These are phyloP conservation scores for Kodamaea hsintzibuensis DNA, from an alignment of 805 yeast genomes.

Conservation along the genomic window DNA sequence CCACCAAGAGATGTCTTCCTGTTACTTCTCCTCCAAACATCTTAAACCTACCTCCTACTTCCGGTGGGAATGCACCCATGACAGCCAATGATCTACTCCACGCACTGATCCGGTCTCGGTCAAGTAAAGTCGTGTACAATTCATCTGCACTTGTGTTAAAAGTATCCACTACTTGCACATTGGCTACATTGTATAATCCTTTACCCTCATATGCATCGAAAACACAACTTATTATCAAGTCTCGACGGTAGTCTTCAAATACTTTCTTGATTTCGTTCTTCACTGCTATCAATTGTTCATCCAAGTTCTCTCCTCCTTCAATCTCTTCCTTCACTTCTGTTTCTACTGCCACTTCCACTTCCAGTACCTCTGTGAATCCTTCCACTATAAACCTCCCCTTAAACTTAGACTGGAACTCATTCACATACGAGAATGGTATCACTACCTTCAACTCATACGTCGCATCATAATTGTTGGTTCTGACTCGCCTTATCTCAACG, in stretches of 20 bases:
- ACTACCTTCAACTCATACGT: neutral
- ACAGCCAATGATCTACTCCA: constrained; percentile 1
- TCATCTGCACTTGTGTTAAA: neutral
- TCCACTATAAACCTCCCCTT: neutral
- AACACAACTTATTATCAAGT: neutral
- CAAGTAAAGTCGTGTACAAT: neutral
- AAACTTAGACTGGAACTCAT: neutral
- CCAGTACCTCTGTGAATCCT: neutral
- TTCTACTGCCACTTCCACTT: neutral
- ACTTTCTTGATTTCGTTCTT: neutral
- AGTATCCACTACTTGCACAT: neutral
- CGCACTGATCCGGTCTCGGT: neutral
- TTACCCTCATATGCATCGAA: neutral
- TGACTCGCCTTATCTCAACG: neutral
- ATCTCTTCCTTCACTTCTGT: neutral
- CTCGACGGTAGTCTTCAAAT: neutral
- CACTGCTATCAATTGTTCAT: neutral
- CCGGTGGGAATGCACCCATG: neutral
- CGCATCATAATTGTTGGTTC: neutral
- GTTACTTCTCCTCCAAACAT: neutral
- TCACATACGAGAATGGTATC: neutral
- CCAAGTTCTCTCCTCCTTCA: neutral
- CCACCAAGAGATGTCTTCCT: neutral
- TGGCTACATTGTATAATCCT: neutral
- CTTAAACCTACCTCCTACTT: neutral